Evolutionary conservation across 345 rosid genomes (phyloP).

Genomic region (Sapria himalayana): DNA sequence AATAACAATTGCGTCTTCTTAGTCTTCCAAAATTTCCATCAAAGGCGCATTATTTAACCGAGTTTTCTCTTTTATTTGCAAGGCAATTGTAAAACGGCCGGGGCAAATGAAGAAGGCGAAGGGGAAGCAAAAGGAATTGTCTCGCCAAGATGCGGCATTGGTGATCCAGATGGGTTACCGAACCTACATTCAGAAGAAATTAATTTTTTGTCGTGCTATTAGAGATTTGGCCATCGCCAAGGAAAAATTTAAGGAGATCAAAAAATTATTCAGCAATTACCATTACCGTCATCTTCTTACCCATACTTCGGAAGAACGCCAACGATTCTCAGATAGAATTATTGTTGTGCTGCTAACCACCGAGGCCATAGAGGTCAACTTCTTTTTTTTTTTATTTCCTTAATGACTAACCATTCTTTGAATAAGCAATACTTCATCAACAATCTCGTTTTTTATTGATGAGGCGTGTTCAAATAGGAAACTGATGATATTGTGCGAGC

Average conservation of each 20-base stretch:
- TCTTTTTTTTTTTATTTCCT: neutral
- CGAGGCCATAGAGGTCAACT: constrained; percentile 76
- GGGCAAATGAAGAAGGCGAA: constrained; percentile 23
- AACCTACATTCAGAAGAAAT: constrained; percentile 63
- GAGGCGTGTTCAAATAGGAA: constrained; percentile 22
- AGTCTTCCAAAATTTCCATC: too few relatives aligned
- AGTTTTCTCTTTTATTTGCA: neutral
- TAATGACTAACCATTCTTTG: neutral
- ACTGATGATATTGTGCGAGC: constrained; percentile 63
- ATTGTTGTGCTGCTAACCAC: constrained; percentile 84
- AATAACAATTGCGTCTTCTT: too few relatives aligned
- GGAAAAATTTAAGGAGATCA: constrained; percentile 73
- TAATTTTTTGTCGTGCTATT: constrained; percentile 65
- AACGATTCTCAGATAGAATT: constrained; percentile 62
- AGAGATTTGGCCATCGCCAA: constrained; percentile 85
- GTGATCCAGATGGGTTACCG: constrained; percentile 63
- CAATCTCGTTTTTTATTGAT: neutral
- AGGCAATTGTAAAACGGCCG: constrained; percentile 70
- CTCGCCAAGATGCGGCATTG: constrained; percentile 62
- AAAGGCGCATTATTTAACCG: too few relatives aligned
- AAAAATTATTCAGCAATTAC: constrained; percentile 56
- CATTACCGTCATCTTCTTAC: constrained; percentile 54
- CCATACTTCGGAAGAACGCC: constrained; percentile 66
- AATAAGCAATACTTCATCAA: neutral
- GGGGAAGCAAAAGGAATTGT: constrained; percentile 69